Evolutionary conservation across 176 grass and related monocot genomes (phyloP).

Genomic region (Juncus effusus): DNA sequence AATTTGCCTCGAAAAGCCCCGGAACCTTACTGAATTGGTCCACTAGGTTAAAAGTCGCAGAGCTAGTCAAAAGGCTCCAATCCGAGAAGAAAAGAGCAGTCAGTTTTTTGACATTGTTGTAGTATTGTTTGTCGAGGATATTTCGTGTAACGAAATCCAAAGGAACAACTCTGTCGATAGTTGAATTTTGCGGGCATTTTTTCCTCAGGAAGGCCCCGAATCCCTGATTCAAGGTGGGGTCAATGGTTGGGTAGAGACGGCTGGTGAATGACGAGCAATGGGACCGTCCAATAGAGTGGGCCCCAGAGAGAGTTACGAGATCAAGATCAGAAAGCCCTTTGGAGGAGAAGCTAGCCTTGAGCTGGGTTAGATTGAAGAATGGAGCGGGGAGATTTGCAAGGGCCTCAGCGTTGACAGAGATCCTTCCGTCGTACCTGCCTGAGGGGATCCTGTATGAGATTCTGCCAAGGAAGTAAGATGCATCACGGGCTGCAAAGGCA

Average conservation of each 20-base stretch:
- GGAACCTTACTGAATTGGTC: conserved; percentile 15
- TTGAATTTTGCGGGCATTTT: not conserved
- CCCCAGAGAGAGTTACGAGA: conserved; percentile 30
- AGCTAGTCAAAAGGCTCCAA: conserved; percentile 26
- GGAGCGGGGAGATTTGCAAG: not conserved
- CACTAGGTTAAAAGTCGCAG: conserved; percentile 18
- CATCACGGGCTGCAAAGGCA: conserved; percentile 23
- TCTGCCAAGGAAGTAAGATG: not conserved
- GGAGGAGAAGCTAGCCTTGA: conserved; percentile 5
- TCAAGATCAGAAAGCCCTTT: conserved; percentile 23
- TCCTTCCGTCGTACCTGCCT: conserved; percentile 11
- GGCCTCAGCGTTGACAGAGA: conserved; percentile 19
- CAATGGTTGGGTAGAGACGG: not conserved
- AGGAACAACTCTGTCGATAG: not conserved
- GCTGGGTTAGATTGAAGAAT: conserved; percentile 15
- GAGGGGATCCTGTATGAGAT: conserved; percentile 21
- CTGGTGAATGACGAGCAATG: conserved; percentile 31
- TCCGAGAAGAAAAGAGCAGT: conserved; percentile 42
- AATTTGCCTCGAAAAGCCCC: conserved; percentile 28
- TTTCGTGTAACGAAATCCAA: conserved; percentile 35
- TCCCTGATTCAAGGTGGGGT: conserved; percentile 27
- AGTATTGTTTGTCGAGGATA: conserved; percentile 39
- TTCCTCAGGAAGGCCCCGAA: conserved; percentile 10
- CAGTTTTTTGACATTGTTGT: conserved; percentile 34
- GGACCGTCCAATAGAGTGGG: conserved; percentile 33